Evolutionary conservation across 2,329 filamentous ascomycete genomes (phyloP).

Genomic region (Ilyonectria destructans): DNA sequence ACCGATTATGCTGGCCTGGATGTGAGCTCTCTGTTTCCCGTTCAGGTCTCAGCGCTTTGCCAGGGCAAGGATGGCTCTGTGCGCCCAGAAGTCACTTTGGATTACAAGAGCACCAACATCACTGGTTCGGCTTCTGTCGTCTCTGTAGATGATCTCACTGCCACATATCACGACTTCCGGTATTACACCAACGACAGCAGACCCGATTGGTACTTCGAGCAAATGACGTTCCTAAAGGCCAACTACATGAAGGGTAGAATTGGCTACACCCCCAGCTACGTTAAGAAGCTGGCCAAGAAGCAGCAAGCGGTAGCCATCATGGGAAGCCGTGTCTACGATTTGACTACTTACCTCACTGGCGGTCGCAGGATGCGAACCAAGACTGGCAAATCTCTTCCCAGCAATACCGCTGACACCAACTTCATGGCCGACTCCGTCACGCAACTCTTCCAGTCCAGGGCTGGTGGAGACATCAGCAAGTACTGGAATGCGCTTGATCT

Average conservation of each 20-base stretch:
- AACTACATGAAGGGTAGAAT: slow-evolving; percentile 90
- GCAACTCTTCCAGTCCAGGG: slow-evolving; percentile 81
- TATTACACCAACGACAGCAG: slow-evolving; percentile 85
- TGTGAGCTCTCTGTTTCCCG: slow-evolving; percentile 89
- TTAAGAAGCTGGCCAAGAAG: slow-evolving; percentile 79
- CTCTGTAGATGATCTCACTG: slow-evolving; percentile 79
- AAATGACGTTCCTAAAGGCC: slow-evolving; percentile 83
- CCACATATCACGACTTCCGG: slow-evolving; percentile 93
- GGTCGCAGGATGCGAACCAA: slow-evolving; percentile 77
- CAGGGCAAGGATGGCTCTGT: slow-evolving; percentile 78
- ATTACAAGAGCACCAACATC: slow-evolving; percentile 86
- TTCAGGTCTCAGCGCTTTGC: slow-evolving; percentile 95
- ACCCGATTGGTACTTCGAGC: slow-evolving; percentile 93
- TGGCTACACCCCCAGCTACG: slow-evolving; percentile 85
- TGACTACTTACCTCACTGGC: slow-evolving; percentile 86
- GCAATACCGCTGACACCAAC: slow-evolving; percentile 70
- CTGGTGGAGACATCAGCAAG: slow-evolving; percentile 87
- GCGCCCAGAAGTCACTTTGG: slow-evolving; percentile 83
- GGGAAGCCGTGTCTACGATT: slow-evolving; percentile 86
- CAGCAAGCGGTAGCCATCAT: slow-evolving; percentile 83
- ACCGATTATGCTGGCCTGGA: slow-evolving; percentile 90
- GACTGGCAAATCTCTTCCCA: slow-evolving; percentile 65
- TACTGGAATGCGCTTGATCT: slow-evolving; percentile 83
- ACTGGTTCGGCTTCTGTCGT: slow-evolving; percentile 78
- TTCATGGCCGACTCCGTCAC: slow-evolving; percentile 88